Base-by-base conservation (phyloP, 2,329 filamentous ascomycete genomes). In the Dothistroma pini region DNA sequence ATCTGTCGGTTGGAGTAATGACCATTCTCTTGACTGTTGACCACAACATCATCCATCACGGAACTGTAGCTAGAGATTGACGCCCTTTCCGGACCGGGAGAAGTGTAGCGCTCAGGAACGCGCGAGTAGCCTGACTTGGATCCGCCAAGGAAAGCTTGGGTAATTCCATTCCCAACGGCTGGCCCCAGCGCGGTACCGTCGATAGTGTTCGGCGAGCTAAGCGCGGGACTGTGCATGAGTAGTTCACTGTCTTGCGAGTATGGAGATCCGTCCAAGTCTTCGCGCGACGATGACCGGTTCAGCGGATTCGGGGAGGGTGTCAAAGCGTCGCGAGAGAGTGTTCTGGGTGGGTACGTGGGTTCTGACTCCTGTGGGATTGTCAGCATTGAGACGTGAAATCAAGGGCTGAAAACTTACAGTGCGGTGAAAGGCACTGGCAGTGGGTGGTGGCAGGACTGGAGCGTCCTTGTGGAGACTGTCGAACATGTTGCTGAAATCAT, bases 401-500 rank as follows among this genome's bases (percentile, higher is more conserved):
- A n/a, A 2, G 11, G 6, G 4, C 34, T 19, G 12, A 19, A 21
- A 35, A 59, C 64, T 52, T 63, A 68, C 66, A n/a, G 65, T 65
- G 25, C 65, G 58, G 38, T 66, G 65, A 38, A 66, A 68, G 25
- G 48, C 62, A 34, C 60, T 56, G 16, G 58, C 56, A n/a, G 65
- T 54, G 11, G 68, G 61, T 48, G 68, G 63, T 48, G 64, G 67
- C 48, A 64, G 61, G 12, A 61, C 54, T 9, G 64, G 64, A 25
- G 69, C 55, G 16, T 70, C 64, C 49, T 67, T 67, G 54, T 68
- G 66, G 57, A 69, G 60, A 44, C 66, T 70, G 32, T 69, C 68
- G 58, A 76, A 75, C 72, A 76, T 75, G 67, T 69, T 72, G 58
- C 72, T 70, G 63, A 74, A 74, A 51, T 72, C 69, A 51, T 72